Percentiles rank a stretch among this genome's conserved stretches.
These are phyloP conservation scores for Geoglossum cookeanum DNA, from an alignment of 2,329 filamentous ascomycete species.

Conservation along the genomic window DNA sequence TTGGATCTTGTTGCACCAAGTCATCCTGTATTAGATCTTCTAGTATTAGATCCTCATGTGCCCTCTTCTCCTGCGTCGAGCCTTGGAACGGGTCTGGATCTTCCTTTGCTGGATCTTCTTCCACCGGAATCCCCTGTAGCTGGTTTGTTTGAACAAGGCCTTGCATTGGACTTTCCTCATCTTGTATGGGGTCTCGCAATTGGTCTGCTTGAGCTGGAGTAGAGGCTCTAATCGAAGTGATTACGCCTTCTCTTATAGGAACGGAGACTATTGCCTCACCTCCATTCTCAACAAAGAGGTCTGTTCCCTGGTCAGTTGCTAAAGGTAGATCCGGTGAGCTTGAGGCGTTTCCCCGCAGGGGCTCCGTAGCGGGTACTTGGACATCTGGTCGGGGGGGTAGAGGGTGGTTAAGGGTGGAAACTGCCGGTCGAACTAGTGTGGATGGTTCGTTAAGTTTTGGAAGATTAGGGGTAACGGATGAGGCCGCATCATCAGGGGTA, in stretches of 20 bases:
- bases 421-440: background rate
- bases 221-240: background rate
- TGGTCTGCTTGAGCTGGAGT: background rate
- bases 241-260: background rate
- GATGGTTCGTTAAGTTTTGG: slow-evolving; percentile 4
- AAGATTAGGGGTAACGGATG: slow-evolving; percentile 10
- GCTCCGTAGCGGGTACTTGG: background rate
- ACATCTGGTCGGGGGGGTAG: slow-evolving; percentile 5
- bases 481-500: slow-evolving; percentile 14
- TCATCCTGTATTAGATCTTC: too few species aligned
- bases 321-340: slow-evolving; percentile 26
- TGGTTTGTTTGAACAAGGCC: too few species aligned
- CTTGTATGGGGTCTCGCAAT: too few species aligned
- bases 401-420: background rate
- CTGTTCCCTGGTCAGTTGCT: slow-evolving; percentile 18
- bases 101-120: too few species aligned
- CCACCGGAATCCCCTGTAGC: too few species aligned
- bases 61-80: too few species aligned
- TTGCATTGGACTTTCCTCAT: too few species aligned
- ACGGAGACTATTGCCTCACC: background rate
- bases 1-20: too few species aligned
- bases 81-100: too few species aligned
- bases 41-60: too few species aligned
- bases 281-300: background rate
- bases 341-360: slow-evolving; percentile 16